Evolutionary conservation across 1,284 basidiomycete species (phyloP), one percentile per base, ranked within the genome.

Genomic region (Trichosporon sp.): DNA sequence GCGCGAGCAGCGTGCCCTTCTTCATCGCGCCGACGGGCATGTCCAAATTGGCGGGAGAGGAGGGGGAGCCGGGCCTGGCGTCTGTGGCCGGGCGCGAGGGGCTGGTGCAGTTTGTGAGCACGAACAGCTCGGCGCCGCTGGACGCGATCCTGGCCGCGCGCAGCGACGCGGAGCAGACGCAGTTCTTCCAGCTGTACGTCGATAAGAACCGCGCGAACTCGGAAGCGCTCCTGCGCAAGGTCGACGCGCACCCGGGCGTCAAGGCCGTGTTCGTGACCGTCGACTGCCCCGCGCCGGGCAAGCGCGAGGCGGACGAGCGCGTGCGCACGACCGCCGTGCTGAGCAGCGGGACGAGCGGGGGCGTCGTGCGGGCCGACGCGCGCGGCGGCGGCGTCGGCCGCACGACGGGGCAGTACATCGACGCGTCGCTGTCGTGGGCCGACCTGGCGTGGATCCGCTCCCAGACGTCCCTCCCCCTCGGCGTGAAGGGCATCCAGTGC

Each of bases 101-200:
- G 29, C 75, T 83, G 29, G 79, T 83, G 47, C 82, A 83, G 68
- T 81, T 83, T 75, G 81, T 81, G n/a, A 82, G 80, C 8, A 83
- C 81, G 18, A 83, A 83, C 74, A 78, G 82, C 27, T 82, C 80
- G 0, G 78, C 80, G 1, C 79, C 81, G 0, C 72, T 84, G 31
- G 71, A 77, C 3, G 77, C 77, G 15, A 84, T 83, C 56, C 75
- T 83, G 62, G 72, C 60, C 0, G 78, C 75, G 1, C 72, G 73
- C 3, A 72, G 75, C 1, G 29, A 42, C 1, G 70, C 76, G 0
- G 70, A 74, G 7, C 81, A 83, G 65, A 70, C 77, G 15, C 81
- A 83, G 71, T 82, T 84, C 72, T 83, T 84, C 81, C 82, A 84
- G 71, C 79, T 84, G 63, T 83, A 84, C 74, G 82, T 83, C 18